phyloP scores from a whole-genome alignment of 2,329 filamentous ascomycete genomes.

The Pseudopyricularia cyperi region DNA sequence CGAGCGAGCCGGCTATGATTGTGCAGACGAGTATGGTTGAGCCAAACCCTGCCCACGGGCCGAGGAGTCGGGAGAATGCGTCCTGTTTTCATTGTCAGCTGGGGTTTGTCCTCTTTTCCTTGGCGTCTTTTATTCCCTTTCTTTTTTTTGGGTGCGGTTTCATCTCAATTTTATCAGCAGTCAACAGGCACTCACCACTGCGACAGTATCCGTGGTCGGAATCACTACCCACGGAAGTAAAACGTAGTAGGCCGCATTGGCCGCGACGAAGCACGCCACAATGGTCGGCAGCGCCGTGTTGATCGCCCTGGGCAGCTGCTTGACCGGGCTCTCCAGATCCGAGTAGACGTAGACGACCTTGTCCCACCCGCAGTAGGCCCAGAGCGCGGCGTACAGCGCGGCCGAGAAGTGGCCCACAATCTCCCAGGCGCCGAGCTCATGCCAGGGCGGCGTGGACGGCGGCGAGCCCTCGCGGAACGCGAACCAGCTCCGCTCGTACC shows the following conservation, averaged over 20 bases:
- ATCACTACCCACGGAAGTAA: conserved; percentile 46
- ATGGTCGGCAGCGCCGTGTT: conserved; percentile 48
- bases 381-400: conserved; percentile 48
- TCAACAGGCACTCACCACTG: conserved; percentile 34
- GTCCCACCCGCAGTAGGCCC: conserved; percentile 56
- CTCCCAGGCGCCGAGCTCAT: conserved; percentile 37
- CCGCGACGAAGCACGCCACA: conserved; percentile 43
- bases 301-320: conserved; percentile 46
- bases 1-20: conserved; percentile 47
- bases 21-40: conserved; percentile 44
- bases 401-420: conserved; percentile 45
- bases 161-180: too few relatives aligned
- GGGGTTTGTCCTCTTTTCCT: too few relatives aligned
- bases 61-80: conserved; percentile 40
- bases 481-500: conserved; percentile 43
- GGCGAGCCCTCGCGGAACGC: conserved; percentile 23
- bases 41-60: conserved; percentile 35
- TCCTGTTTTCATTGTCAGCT: conserved; percentile 24
- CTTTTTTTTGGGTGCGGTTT: too few relatives aligned
- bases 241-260: conserved; percentile 50
- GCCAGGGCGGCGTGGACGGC: conserved; percentile 34
- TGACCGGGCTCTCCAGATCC: conserved; percentile 35
- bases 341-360: conserved; percentile 46
- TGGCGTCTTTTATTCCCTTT: too few relatives aligned
- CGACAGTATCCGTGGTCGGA: conserved; percentile 46